Evolutionary conservation across 169 alveolate genomes (phyloP), one percentile per base, ranked within the genome.

Genomic region (Plasmodium cynomolgi): DNA sequence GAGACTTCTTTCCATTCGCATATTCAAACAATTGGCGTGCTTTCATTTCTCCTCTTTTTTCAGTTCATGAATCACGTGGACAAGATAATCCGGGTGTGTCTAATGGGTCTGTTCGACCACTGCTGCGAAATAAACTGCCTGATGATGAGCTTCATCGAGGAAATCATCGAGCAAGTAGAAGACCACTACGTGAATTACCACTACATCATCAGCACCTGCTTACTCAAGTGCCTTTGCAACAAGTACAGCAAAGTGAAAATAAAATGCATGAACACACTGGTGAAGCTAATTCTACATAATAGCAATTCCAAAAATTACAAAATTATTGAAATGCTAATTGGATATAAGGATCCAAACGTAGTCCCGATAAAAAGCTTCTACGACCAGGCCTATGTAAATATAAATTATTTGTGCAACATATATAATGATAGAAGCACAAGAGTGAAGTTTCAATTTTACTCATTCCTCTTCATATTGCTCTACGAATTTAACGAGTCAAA

Each of bases 291-390:
- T 85, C 33, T 72, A 44, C 33, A 85, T 26, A 85, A 73, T 75
- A 85, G 62, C n/a, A 84, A 84, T 47, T 72, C 92, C 20, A 74
- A 73, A 75, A 85, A 68, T 75, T 85, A 85, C 41, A 85, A 50
- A 85, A 85, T 85, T n/a, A 85, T 85, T 13, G 93, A 85, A 56
- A 85, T 85, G 93, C 37, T 85, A 74, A 68, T 85, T 85, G 93
- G 93, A n/a, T 85, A 85, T 50, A 85, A 85, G 44, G 93, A 85
- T 26, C 93, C 93, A 9, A 85, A 85, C 29, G 81, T 85, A 31
- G 47, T 85, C 17, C 93, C 93, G 7, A 85, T 85, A 74, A 85
- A 85, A 85, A 34, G 93, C 29, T 85, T 85, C 80, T 85, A 85
- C 62, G 93, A 85, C 41, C 13, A 37, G 13, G 80, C 58, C 15